A percentile compares a stretch with the other conserved stretches of the same genome.
These are phyloP conservation scores for Aspergillaceae sp. DNA, from an alignment of 2,329 filamentous ascomycete genomes.

Conservation along the genomic window DNA sequence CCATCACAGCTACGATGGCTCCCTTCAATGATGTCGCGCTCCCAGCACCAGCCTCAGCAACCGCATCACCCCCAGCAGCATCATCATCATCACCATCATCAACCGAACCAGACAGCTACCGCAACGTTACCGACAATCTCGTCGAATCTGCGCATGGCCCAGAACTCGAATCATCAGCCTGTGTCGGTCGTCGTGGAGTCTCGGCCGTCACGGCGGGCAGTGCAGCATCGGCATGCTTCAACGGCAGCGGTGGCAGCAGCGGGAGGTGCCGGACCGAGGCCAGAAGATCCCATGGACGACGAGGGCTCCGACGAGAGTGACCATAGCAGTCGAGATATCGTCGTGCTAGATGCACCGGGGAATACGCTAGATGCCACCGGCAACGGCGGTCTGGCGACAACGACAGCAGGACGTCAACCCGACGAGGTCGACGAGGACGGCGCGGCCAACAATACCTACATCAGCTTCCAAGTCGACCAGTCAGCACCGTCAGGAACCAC, in stretches of 20 bases:
- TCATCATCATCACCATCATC: background rate
- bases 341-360: slow-evolving; percentile 4
- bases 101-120: background rate
- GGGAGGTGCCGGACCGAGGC: background rate
- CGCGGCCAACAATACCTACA: too few species aligned
- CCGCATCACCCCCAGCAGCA: background rate
- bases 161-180: slow-evolving; percentile 3
- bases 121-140: slow-evolving; percentile 11
- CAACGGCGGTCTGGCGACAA: too few species aligned
- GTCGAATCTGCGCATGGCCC: slow-evolving; percentile 10
- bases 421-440: too few species aligned
- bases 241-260: slow-evolving; percentile 8
- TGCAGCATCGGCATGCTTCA: slow-evolving; percentile 4
- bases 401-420: too few species aligned
- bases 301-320: slow-evolving; percentile 2
- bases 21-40: slow-evolving; percentile 15
- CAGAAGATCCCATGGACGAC: slow-evolving; percentile 6
- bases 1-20: slow-evolving; percentile 17
- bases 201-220: background rate
- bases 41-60: slow-evolving; percentile 7
- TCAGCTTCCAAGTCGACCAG: too few species aligned
- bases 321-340: slow-evolving; percentile 4
- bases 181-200: slow-evolving; percentile 11
- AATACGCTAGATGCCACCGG: background rate
- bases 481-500: too few species aligned